phyloP scores from a whole-genome alignment of 768 basidiomycete genomes.

The Boletus reticuloceps region DNA sequence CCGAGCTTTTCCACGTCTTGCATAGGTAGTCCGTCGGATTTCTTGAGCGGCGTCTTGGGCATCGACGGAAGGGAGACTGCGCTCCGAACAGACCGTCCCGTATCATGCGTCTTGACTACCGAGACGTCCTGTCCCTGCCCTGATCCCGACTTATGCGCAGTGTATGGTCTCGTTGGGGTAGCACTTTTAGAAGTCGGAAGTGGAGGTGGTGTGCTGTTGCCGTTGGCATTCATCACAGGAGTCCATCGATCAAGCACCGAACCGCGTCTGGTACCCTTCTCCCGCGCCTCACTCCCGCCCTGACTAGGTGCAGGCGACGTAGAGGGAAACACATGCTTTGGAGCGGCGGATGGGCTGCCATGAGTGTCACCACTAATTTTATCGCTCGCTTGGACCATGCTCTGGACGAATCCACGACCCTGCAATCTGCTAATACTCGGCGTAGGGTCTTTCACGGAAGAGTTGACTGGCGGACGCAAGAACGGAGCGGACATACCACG shows the following conservation, averaged over 20 bases:
- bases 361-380: conserved; percentile 40
- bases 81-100: conserved; percentile 36
- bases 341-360: conserved; percentile 31
- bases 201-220: conserved; percentile 33
- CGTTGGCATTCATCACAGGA: conserved; percentile 31
- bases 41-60: conserved; percentile 29
- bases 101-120: conserved; percentile 32
- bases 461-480: conserved; percentile 39
- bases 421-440: conserved; percentile 81
- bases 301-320: conserved; percentile 32
- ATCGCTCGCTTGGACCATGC: conserved; percentile 69
- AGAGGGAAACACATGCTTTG: conserved; percentile 27
- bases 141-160: conserved; percentile 28
- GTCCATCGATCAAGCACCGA: conserved; percentile 77
- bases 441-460: conserved; percentile 65
- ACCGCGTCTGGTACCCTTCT: conserved; percentile 31
- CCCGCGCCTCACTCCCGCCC: conserved; percentile 37
- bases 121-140: conserved; percentile 20
- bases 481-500: conserved; percentile 55
- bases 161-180: conserved; percentile 39
- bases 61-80: conserved; percentile 40
- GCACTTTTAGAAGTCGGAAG: conserved; percentile 38
- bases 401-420: conserved; percentile 85
- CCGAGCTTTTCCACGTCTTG: conserved; percentile 46
- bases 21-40: conserved; percentile 15